Evolutionary conservation across 2,329 filamentous ascomycete species (phyloP), one percentile per base, ranked within the genome.

Genomic region (Fusarium vanettenii): DNA sequence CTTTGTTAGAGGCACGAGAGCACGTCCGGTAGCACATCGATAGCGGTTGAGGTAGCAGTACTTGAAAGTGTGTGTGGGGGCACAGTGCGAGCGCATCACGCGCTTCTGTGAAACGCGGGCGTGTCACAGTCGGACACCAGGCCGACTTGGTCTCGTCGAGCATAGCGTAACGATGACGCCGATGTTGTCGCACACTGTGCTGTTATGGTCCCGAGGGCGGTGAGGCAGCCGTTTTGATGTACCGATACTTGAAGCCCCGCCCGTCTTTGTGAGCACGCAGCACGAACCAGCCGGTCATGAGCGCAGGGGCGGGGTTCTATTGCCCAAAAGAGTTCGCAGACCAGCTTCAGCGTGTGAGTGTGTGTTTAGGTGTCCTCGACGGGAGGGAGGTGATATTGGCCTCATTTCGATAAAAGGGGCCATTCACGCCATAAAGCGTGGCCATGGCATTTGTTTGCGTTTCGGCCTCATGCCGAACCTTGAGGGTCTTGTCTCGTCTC

Each of bases 1-100:
- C 67, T 68, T 79, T 76, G 75, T 79, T 76, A 57, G 63, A 79
- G 66, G 70, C 76, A 77, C 77, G 76, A 75, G 77, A 76, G 74
- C 72, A 78, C 55, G 65, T 72, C 57, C 63, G 60, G 52, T 65
- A 37, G 67, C 52, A 60, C 60, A 57, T 65, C 59, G 77, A 79
- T 78, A 79, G 70, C 62, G 61, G 60, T 48, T 43, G 31, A 62
- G 48, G 77, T 79, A 79, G 14, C 13, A n/a, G 48, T 79, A 79
- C 77, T 60, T 73, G 3, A 4, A 2, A 0, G 6, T 25, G 14
- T 57, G 50, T 35, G 68, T 60, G 72, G 59, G 50, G 45, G 43
- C 18, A 78, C 77, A 76, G 77, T 79, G 77, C 74, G 74, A 67
- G 39, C 60, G 61, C 63, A 71, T 64, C 67, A 65, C 55, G 62